Base-by-base conservation (phyloP, 768 basidiomycete species). In the Agrocybe chaxingu region DNA sequence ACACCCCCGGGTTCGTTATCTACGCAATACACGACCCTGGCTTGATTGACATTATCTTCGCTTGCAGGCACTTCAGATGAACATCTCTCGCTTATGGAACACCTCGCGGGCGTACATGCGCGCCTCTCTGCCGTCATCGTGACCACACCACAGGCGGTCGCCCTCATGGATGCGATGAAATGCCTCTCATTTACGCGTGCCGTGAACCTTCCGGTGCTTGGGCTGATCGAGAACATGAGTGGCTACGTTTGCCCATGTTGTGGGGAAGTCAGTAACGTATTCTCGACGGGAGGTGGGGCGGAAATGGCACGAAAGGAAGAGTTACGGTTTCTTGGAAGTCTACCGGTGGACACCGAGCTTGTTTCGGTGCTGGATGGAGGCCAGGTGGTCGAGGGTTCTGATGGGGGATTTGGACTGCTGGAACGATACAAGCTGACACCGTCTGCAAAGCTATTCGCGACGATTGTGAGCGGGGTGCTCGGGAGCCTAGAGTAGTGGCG, bases 211-310 rank as follows among this genome's bases (percentile, higher is more conserved):
- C 93, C 88, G 10, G 85, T 99, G 33, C 72, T 96, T 49, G 97
- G 97, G 7, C 67, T 99, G 44, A 85, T 99, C 59, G 97, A 98
- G 66, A 99, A 98, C 71, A 98, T 98, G 97, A 90, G 92, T 56
- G 97, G 97, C 44, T 98, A 97, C 70, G 89, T 88, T 13, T 98
- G 96, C 63, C 97, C 97, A 40, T 97, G 95, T 64, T 98, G 97
- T 65, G 92, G 92, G 11, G 95, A 98, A 67, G 75, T 98, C 58
- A 92, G 85, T 73, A 92, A 96, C 66, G 82, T 97, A 47, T 99
- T 98, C 67, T 97, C 94, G 7, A 87, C 84, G 3, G 93, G 93
- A 11, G 97, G 97, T 2, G 97, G 95, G 1, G 82, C 87, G 68
- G 88, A 85, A 61, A 85, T 94, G 87, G 93, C 91, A 3, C 74